These are phyloP conservation scores for Cichorium intybus DNA, from an alignment of 140 eudicot species.

Conservation along the genomic window DNA sequence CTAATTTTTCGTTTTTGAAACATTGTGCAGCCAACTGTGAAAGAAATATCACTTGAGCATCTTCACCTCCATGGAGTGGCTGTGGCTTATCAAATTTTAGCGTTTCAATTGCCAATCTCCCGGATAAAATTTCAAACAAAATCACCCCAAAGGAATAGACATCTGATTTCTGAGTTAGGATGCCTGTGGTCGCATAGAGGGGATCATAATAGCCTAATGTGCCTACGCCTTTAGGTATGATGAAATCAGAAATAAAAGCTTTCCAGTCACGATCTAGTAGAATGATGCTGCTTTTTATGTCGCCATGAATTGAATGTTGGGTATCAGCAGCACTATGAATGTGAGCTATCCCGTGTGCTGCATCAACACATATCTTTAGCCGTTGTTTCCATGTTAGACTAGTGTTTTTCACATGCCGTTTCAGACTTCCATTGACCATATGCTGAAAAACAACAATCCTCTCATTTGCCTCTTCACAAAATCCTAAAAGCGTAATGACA, in stretches of 20 bases:
- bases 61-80: neutral
- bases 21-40: slow-evolving; percentile 20
- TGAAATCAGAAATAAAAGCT: slow-evolving; percentile 26
- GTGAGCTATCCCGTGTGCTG: slow-evolving; percentile 17
- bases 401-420: slow-evolving; percentile 5
- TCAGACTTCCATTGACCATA: slow-evolving; percentile 26
- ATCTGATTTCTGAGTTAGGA: slow-evolving; percentile 23
- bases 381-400: slow-evolving; percentile 25
- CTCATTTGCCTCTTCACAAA: slow-evolving; percentile 27
- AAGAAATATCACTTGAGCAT: slow-evolving; percentile 13
- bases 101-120: slow-evolving; percentile 25
- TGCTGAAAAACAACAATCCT: slow-evolving; percentile 20
- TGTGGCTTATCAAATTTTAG: neutral
- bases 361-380: slow-evolving; percentile 15
- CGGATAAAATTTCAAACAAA: slow-evolving; percentile 10
- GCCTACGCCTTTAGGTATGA: slow-evolving; percentile 26
- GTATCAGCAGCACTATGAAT: slow-evolving; percentile 14
- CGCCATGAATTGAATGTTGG: slow-evolving; percentile 13
- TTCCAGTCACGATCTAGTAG: slow-evolving; percentile 12
- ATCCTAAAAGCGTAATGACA: slow-evolving; percentile 17
- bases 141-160: slow-evolving; percentile 27
- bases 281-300: slow-evolving; percentile 20
- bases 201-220: slow-evolving; percentile 27
- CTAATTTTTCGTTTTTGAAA: slow-evolving; percentile 3
- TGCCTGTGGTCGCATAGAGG: neutral